A percentile compares a stretch with the other conserved stretches of the same genome.
Evolutionary conservation across 2,329 filamentous ascomycete species (phyloP).

Genomic region (Xylariales sp.): DNA sequence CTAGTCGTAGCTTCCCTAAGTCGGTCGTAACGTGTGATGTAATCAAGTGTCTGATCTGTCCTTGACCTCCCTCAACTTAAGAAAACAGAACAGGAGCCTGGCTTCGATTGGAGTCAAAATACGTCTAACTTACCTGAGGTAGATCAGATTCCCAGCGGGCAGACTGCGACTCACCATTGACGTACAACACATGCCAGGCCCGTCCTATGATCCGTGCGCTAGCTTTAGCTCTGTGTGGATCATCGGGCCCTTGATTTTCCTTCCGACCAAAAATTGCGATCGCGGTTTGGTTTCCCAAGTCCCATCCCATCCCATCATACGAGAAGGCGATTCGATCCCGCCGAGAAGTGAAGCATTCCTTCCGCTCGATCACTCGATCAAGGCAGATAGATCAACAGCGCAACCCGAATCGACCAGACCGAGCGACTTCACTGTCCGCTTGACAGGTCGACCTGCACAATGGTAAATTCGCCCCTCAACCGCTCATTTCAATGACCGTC

Average conservation of each 20-base stretch:
- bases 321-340: slow-evolving; percentile 3
- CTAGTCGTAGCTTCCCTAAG: too few species aligned
- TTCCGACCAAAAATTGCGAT: slow-evolving; percentile 8
- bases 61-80: too few species aligned
- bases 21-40: background rate
- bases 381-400: background rate
- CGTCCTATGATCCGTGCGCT: background rate
- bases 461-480: slow-evolving; percentile 3
- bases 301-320: slow-evolving; percentile 1
- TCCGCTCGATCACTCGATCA: background rate
- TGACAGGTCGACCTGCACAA: slow-evolving; percentile 3
- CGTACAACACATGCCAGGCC: too few species aligned
- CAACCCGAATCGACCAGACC: background rate
- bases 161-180: too few species aligned
- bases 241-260: slow-evolving; percentile 10
- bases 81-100: background rate
- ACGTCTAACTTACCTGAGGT: too few species aligned
- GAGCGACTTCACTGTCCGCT: slow-evolving; percentile 6
- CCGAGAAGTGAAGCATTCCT: background rate
- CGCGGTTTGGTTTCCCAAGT: background rate
- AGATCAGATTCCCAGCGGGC: too few species aligned
- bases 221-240: background rate
- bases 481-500: background rate
- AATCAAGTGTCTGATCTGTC: too few species aligned
- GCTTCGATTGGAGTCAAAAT: background rate